These are phyloP conservation scores for Parachlorella kessleri DNA, from an alignment of 139 green algal genomes.

Conservation along the genomic window DNA sequence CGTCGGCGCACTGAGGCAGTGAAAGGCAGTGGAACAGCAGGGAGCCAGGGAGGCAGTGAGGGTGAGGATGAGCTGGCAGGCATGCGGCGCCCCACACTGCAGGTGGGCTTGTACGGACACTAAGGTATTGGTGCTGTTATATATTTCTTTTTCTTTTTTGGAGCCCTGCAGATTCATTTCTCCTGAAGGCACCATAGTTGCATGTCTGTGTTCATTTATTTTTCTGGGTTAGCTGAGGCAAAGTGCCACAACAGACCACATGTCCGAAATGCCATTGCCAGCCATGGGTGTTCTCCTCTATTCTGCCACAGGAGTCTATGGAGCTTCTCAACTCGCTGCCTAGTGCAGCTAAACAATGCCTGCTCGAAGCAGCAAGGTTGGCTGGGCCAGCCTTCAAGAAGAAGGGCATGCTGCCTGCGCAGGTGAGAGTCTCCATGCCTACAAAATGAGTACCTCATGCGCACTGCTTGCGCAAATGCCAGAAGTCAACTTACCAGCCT, in stretches of 20 bases:
- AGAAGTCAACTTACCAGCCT: not conserved
- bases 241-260: too few species aligned
- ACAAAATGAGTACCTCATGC: not conserved
- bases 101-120: not conserved
- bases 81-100: conserved; percentile 21
- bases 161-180: not conserved
- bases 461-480: too few species aligned
- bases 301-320: conserved; percentile 17
- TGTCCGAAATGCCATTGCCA: too few species aligned
- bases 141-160: not conserved
- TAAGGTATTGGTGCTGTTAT: not conserved
- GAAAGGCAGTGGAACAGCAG: not conserved
- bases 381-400: conserved; percentile 18
- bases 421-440: not conserved
- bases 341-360: not conserved
- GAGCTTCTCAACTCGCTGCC: conserved; percentile 30
- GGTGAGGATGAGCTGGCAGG: too few species aligned
- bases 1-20: not conserved
- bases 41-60: too few species aligned
- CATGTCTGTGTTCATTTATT: too few species aligned
- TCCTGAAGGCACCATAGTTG: too few species aligned
- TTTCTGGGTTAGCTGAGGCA: not conserved
- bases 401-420: too few species aligned
- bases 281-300: not conserved
- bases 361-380: conserved; percentile 33